Evolutionary conservation across 2,329 filamentous ascomycete species (phyloP).

Genomic region (Diaporthe australafricana): DNA sequence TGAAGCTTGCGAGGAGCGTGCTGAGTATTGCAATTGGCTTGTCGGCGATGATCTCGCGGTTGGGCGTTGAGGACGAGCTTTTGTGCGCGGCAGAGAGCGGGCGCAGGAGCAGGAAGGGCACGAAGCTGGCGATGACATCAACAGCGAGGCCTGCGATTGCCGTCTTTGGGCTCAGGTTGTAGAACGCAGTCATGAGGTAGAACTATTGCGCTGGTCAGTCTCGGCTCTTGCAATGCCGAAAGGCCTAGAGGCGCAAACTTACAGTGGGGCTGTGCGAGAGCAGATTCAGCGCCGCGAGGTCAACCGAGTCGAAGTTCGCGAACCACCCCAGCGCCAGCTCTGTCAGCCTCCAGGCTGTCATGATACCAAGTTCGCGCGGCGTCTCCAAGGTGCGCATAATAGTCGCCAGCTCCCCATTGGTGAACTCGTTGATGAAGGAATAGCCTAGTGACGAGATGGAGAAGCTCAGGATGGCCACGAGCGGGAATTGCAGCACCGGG

Average conservation of each 20-base stretch:
- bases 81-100: constrained; percentile 74
- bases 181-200: constrained; percentile 83
- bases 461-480: constrained; percentile 67
- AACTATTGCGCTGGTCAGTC: constrained; percentile 57
- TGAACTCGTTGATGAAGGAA: constrained; percentile 69
- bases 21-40: constrained; percentile 72
- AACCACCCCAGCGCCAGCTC: constrained; percentile 81
- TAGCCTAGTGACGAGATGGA: constrained; percentile 73
- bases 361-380: constrained; percentile 68
- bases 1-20: constrained; percentile 73
- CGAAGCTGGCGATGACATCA: constrained; percentile 74
- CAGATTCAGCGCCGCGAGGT: constrained; percentile 73
- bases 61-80: constrained; percentile 63
- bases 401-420: constrained; percentile 72
- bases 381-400: constrained; percentile 74
- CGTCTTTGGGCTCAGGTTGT: constrained; percentile 73
- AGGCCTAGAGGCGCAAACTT: constrained; percentile 46
- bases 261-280: constrained; percentile 81
- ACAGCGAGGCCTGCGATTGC: constrained; percentile 72
- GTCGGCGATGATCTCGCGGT: constrained; percentile 75
- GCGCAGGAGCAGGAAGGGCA: constrained; percentile 82
- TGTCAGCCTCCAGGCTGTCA: constrained; percentile 68
- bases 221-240: constrained; percentile 18
- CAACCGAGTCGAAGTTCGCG: constrained; percentile 78
- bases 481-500: constrained; percentile 60